Evolutionary conservation across 768 basidiomycete genomes (phyloP), one percentile per base, ranked within the genome.

Genomic region (Lentinula lateritia): DNA sequence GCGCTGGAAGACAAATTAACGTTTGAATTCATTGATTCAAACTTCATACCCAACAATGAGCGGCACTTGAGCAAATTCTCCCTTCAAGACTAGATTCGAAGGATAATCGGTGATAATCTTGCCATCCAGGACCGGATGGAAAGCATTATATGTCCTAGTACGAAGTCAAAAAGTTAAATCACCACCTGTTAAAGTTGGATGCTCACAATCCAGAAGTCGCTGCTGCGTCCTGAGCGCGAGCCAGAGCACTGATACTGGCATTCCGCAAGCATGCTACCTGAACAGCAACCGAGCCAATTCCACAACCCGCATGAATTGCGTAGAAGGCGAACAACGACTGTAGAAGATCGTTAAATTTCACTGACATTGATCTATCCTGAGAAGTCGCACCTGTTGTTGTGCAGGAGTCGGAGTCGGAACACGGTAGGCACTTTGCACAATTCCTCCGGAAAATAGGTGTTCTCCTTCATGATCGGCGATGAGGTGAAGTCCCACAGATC

Each of bases 381-480:
- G 15, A 55, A 32, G 48, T 64, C 72, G n/a, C 53, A 87, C 86
- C 72, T 75, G 68, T 61, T 83, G 81, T 66, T 86, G 75, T 59
- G 82, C 79, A 0, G 82, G 80, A 1, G 73, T 72, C 0, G 85
- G 78, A 50, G 87, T 57, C 4, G 83, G 81, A 0, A 78, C 73
- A 16, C 86, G 72, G 64, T 75, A 85, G 20, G 86, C 79, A 65
- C 85, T 87, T 69, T 89, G 87, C 1, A 79, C 83, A 64, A 88
- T 87, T 8, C 82, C 87, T 12, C 74, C 75, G 10, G 74, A 71
- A 69, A 88, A 88, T 8, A 85, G 66, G 16, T 68, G 61, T 52
- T 75, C 68, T 3, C 67, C 68, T n/a, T 41, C 7, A 18, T 69
- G 70, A 52, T 78, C 73, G 1, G 82, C 81, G 4, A 84, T 74